Evolutionary conservation across 2,329 filamentous ascomycete species (phyloP).

Genomic region (Colletotrichum chlorophyti): DNA sequence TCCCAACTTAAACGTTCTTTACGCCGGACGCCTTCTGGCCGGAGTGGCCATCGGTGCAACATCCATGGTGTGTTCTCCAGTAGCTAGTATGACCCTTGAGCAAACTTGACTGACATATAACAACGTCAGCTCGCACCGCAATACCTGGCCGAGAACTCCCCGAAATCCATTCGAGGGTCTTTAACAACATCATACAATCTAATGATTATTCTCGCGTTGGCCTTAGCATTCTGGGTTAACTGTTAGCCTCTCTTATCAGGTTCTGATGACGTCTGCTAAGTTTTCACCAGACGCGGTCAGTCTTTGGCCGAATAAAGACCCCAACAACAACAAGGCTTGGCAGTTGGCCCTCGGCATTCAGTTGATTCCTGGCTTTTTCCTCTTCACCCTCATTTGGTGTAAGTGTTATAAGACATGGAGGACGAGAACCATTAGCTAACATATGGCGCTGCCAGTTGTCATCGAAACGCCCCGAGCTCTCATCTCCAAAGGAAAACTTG

Average conservation of each 20-base stretch:
- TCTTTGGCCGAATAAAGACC: constrained; percentile 34
- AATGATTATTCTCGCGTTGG: constrained; percentile 44
- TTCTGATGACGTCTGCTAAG: no score
- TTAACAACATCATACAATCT: constrained; percentile 48
- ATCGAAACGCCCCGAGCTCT: constrained; percentile 33
- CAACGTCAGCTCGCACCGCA: constrained; percentile 41
- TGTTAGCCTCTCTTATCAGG: no score
- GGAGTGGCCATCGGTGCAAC: constrained; percentile 43
- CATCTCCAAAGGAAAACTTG: constrained; percentile 42
- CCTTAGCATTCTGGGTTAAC: constrained; percentile 42
- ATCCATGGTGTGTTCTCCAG: constrained; percentile 42
- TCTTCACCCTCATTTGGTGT: constrained; percentile 42
- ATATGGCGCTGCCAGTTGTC: constrained; percentile 9
- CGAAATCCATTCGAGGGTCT: constrained; percentile 46
- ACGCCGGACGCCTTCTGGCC: constrained; percentile 43
- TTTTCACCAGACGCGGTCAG: constrained; percentile 29
- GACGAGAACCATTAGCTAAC: background rate
- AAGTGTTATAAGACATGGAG: background rate
- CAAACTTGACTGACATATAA: background rate
- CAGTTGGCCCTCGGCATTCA: constrained; percentile 44
- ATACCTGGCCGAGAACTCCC: constrained; percentile 47
- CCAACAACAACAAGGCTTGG: constrained; percentile 42
- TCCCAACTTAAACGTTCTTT: constrained; percentile 41
- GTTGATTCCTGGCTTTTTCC: constrained; percentile 43
- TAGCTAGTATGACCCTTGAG: background rate